Evolutionary conservation across 2,329 filamentous ascomycete genomes (phyloP), one percentile per base, ranked within the genome.

Genomic region (Beauveria bassiana): DNA sequence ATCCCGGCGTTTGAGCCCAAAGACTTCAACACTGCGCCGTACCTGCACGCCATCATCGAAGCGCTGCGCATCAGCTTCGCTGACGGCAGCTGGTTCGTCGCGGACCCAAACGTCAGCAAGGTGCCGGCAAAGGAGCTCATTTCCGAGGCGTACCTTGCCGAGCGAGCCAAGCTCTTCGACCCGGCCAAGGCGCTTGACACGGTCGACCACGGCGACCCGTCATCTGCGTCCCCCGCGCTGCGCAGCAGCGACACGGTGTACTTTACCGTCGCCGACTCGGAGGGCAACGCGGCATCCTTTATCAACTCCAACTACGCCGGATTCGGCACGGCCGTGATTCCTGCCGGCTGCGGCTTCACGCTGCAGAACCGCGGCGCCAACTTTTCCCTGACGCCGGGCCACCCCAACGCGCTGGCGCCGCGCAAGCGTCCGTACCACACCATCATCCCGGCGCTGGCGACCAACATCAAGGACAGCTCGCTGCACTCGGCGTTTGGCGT

Each of bases 281-380:
- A 86, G 38, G 95, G 95, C 59, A 98, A 98, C 74, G 93, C 89
- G 40, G 93, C 95, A 59, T 95, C 89, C 24, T 97, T 98, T 77
- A 98, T 98, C 78, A 98, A 96, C 81, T 93, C 88, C 75, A 96
- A 93, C 79, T 98, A 93, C 75, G 87, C 83, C 61, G 91, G 91
- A 0, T 93, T 98, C 73, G 95, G 95, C 58, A 95, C 91, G 0
- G 82, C 79, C 66, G 96, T 98, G 70, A 86, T 99, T 56, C 93
- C 95, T 22, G 77, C 80, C 47, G 90, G 88, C 7, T 96, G 91
- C 72, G 93, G 93, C 8, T 98, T 98, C 77, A 93, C 91, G 1
- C 82, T 99, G 22, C 95, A 99, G 72, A 97, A 96, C 78, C 90
- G 95, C 2, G 95, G 90, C 8, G 86, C 88, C 45, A 95, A 93